These are phyloP conservation scores for Penicillium steckii DNA, from an alignment of 495 filamentous ascomycete genomes.

Conservation along the genomic window DNA sequence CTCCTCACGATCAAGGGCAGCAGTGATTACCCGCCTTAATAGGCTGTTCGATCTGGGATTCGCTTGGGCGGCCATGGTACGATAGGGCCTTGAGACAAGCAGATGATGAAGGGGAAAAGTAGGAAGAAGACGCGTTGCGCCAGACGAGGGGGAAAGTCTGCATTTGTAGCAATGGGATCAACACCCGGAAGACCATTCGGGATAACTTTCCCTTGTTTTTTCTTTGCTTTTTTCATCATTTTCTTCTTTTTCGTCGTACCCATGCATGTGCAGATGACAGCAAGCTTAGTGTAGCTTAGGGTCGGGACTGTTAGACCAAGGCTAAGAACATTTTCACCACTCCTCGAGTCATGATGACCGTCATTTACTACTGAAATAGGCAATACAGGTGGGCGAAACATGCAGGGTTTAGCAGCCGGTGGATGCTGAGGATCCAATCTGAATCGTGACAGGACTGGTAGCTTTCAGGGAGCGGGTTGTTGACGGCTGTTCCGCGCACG, in stretches of 20 bases:
- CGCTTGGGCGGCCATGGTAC: slow-evolving; percentile 8
- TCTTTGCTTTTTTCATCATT: background rate
- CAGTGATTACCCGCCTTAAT: slow-evolving; percentile 16
- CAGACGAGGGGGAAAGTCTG: background rate
- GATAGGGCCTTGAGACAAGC: background rate
- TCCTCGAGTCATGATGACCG: slow-evolving; percentile 11
- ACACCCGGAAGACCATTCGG: background rate
- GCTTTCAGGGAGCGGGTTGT: slow-evolving; percentile 5
- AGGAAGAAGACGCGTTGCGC: background rate
- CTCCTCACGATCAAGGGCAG: slow-evolving; percentile 19
- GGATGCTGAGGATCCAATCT: slow-evolving; percentile 5
- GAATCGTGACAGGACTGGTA: slow-evolving; percentile 14
- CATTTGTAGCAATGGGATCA: slow-evolving; percentile 19
- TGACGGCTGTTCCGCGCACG: slow-evolving; percentile 13
- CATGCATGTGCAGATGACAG: slow-evolving; percentile 12
- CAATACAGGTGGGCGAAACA: slow-evolving; percentile 4
- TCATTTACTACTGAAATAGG: slow-evolving; percentile 14
- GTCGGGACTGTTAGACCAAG: slow-evolving; percentile 4
- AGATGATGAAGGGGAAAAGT: background rate
- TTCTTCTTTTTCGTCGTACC: background rate
- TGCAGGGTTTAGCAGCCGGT: slow-evolving; percentile 16
- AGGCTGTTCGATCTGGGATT: slow-evolving; percentile 8
- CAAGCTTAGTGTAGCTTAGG: slow-evolving; percentile 4
- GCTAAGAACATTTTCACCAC: slow-evolving; percentile 7
- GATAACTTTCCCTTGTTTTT: slow-evolving; percentile 1